These are phyloP conservation scores for Avena insularis DNA, from an alignment of 176 grass and related monocot genomes.

Conservation along the genomic window DNA sequence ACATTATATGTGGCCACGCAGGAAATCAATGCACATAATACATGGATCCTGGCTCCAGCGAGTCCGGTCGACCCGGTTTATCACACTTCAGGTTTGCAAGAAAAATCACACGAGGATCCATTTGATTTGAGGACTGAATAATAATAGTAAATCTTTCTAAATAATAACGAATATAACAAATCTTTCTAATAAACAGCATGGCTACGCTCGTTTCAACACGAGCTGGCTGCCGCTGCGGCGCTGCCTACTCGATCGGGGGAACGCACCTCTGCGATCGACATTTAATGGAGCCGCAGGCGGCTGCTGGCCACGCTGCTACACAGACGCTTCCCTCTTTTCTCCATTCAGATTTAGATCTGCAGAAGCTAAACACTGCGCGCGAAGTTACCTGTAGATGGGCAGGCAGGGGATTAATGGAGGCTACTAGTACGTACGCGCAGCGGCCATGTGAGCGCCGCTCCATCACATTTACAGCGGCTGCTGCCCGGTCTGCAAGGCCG, in stretches of 20 bases:
- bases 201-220: neutral
- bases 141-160: too few species aligned
- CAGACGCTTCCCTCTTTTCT: neutral
- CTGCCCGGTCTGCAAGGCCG: conserved; percentile 21
- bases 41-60: neutral
- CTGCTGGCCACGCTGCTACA: neutral
- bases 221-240: neutral
- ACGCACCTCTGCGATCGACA: conserved; percentile 34
- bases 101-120: neutral
- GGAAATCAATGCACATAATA: neutral
- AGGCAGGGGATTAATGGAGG: conserved; percentile 27
- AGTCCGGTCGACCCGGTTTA: neutral
- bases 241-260: neutral
- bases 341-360: conserved; percentile 33
- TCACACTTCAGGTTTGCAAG: neutral
- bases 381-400: neutral
- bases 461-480: conserved; percentile 45
- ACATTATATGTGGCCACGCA: neutral
- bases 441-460: conserved; percentile 45
- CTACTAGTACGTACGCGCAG: neutral
- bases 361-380: neutral
- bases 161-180: neutral
- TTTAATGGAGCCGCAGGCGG: conserved; percentile 2
- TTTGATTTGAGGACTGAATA: too few species aligned
- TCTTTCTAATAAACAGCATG: neutral